phyloP scores from a whole-genome alignment of 2,329 filamentous ascomycete genomes.

The Myriosclerotinia duriaeana region DNA sequence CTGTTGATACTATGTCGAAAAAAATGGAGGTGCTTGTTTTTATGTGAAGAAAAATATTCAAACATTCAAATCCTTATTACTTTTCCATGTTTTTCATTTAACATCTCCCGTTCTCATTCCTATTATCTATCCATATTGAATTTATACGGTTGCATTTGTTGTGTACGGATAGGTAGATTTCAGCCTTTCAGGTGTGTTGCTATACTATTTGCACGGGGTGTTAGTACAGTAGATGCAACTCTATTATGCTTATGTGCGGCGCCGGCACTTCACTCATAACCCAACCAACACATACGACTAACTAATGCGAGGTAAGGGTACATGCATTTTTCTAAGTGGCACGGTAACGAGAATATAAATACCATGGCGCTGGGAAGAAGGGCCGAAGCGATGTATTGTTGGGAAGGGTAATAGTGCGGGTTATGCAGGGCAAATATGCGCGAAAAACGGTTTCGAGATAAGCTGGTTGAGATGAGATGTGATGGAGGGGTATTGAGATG shows the following conservation, averaged over 20 bases:
- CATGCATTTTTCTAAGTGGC: background rate
- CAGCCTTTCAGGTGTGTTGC: background rate
- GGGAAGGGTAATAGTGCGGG: background rate
- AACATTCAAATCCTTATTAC: background rate
- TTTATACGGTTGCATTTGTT: background rate
- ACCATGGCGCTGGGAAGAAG: background rate
- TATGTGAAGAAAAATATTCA: background rate
- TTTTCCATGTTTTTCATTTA: background rate
- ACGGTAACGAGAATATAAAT: background rate
- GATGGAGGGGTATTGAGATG: no score
- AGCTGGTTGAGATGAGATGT: background rate
- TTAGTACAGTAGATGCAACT: background rate
- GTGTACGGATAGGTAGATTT: background rate
- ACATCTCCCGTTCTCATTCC: background rate
- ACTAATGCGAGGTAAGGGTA: background rate
- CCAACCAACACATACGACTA: background rate
- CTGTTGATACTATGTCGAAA: background rate
- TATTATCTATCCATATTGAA: background rate
- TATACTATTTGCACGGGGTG: background rate
- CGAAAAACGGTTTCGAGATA: background rate
- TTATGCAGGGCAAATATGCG: background rate
- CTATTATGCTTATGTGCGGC: slow-evolving; percentile 11
- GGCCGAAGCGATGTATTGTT: background rate
- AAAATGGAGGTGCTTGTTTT: background rate
- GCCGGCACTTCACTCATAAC: background rate